Conservation (phyloP, 1,284 basidiomycete genomes). For the Cutaneotrichosporon curvatum region DNA sequence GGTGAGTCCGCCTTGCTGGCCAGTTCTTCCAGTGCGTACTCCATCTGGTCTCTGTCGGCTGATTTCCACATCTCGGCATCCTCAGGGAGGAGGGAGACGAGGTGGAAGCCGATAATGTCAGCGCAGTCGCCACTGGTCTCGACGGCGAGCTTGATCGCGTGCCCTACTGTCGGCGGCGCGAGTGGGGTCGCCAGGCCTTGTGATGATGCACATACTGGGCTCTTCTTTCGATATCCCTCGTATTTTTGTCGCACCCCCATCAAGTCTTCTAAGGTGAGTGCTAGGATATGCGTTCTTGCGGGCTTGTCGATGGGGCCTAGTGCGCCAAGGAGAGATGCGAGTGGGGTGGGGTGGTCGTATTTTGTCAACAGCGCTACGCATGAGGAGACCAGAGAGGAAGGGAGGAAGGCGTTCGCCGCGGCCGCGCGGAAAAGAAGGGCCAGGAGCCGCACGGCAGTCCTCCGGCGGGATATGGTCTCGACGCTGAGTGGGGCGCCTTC, state of each 20-base stretch:
- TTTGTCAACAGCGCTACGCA: constrained; percentile 10
- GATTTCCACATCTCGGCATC: too few relatives aligned
- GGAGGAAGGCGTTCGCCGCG: constrained; percentile 17
- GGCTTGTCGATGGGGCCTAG: too few relatives aligned
- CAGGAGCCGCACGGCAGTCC: constrained; percentile 8
- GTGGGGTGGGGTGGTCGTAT: not conserved
- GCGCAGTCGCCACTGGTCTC: not conserved
- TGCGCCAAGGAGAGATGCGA: not conserved
- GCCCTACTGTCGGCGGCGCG: not conserved
- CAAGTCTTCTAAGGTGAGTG: not conserved
- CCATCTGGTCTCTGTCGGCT: too few relatives aligned
- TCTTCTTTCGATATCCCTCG: not conserved
- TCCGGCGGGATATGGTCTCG: not conserved
- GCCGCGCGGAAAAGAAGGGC: constrained; percentile 18
- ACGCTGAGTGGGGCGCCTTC: not conserved
- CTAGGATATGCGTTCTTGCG: not conserved
- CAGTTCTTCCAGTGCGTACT: too few relatives aligned
- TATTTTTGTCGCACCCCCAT: not conserved
- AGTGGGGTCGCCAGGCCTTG: not conserved
- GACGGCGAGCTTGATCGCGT: constrained; percentile 9
- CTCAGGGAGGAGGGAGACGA: not conserved
- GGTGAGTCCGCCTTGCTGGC: too few relatives aligned
- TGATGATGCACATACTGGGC: not conserved
- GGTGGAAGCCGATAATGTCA: not conserved
- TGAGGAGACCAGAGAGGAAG: constrained; percentile 12